Evolutionary conservation across 2,329 filamentous ascomycete species (phyloP), one percentile per base, ranked within the genome.

Genomic region (Sordariomycetes sp.): DNA sequence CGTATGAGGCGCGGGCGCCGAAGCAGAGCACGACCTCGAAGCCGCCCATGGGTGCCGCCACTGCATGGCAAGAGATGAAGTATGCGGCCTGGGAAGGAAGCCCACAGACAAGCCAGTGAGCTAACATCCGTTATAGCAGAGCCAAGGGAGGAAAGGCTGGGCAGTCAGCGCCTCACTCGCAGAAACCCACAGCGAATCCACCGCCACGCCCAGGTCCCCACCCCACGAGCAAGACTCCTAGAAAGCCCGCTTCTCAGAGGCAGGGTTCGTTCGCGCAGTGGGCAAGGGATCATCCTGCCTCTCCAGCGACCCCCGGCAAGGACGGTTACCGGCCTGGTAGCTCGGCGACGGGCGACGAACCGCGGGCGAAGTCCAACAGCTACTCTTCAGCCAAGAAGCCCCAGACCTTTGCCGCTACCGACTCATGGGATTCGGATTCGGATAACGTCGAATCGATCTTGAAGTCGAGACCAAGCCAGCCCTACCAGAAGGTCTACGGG

Each of bases 401-500:
- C 25, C 24, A 54, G n/a, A 2, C 35, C 40, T 22, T 32, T 35
- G 56, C 12, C 46, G 48, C 48, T 24, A 22, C 34, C 12, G 56
- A 53, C 37, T 35, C 34, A 6, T 58, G 48, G 16, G 50, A 58
- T 16, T 35, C 56, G 14, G 56, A 58, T 35, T 58, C 56, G 34
- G 56, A 58, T 28, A 40, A 53, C 18, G 18, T 58, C 35, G 56
- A 58, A 18, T 25, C 50, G 12, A 54, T 53, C 32, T 20, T 58
- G n/a, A 58, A 54, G 35, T 35, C 35, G 12, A 48, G 56, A 14
- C 24, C 28, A 25, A 58, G 56, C 10, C 50, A 53, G 32, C 56
- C 56, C 12, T 86, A 85, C 64, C 73, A 76, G 50, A 76, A 73
- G 1, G 74, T 78, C 35, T 75, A 79, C 14, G 81, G 82, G 37